phyloP scores from a whole-genome alignment of 2,329 filamentous ascomycete genomes.

The Curvularia sp. region DNA sequence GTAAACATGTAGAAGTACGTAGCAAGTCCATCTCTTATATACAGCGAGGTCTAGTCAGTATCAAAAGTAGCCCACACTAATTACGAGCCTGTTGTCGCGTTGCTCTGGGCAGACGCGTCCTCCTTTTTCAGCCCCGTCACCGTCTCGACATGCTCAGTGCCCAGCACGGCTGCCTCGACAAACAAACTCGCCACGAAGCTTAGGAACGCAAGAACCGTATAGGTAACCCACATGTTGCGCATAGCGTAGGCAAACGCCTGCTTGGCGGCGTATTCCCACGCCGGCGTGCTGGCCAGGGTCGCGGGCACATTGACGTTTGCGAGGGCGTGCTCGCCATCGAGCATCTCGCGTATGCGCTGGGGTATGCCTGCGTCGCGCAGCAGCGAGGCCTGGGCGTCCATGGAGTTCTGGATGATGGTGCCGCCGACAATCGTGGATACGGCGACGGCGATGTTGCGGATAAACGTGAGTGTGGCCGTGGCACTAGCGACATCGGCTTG shows the following conservation, averaged over 20 bases:
- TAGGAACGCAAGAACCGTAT: slow-evolving; percentile 51
- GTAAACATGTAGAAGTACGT: too few species aligned
- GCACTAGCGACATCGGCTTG: slow-evolving; percentile 61
- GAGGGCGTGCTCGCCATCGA: slow-evolving; percentile 66
- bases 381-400: slow-evolving; percentile 62
- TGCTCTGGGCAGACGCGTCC: slow-evolving; percentile 10
- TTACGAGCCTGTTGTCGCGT: slow-evolving; percentile 2
- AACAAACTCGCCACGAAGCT: slow-evolving; percentile 50
- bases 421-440: slow-evolving; percentile 60
- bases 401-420: slow-evolving; percentile 64
- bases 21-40: too few species aligned
- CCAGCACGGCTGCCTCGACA: slow-evolving; percentile 51
- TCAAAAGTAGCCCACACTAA: too few species aligned
- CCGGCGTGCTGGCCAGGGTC: slow-evolving; percentile 52
- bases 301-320: slow-evolving; percentile 66
- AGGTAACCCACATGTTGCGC: slow-evolving; percentile 59
- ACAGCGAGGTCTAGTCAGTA: too few species aligned
- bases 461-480: slow-evolving; percentile 61
- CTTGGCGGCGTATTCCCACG: slow-evolving; percentile 54
- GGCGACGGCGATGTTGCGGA: slow-evolving; percentile 55
- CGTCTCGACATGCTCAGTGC: slow-evolving; percentile 56
- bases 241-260: slow-evolving; percentile 54
- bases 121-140: slow-evolving; percentile 55
- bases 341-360: slow-evolving; percentile 54
- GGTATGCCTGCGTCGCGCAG: slow-evolving; percentile 60